Evolutionary conservation across 2,329 filamentous ascomycete species (phyloP).

Genomic region (Aureobasidium melanogenum): DNA sequence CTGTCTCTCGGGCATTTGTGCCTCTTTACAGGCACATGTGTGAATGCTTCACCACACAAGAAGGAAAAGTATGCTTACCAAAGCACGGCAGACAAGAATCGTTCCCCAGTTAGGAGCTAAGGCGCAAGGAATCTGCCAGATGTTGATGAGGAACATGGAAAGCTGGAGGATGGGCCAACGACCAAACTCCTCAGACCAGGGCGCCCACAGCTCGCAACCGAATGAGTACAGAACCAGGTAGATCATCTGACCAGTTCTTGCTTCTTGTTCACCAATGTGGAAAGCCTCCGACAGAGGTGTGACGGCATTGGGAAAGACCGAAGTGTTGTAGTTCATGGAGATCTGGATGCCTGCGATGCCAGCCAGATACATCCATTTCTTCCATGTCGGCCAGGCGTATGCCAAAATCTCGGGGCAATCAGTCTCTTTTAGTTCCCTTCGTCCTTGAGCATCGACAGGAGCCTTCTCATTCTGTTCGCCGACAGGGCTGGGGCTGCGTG

Average conservation of each 20-base stretch:
- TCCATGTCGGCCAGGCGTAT: conserved; percentile 35
- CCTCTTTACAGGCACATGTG: not conserved
- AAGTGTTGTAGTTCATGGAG: conserved; percentile 44
- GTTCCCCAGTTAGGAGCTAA: conserved; percentile 34
- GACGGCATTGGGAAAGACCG: conserved; percentile 40
- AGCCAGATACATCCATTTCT: conserved; percentile 40
- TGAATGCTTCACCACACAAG: not conserved
- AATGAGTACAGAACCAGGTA: conserved; percentile 76
- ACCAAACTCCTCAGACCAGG: conserved; percentile 77
- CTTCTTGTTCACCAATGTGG: conserved; percentile 56
- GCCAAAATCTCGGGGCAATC: conserved; percentile 30
- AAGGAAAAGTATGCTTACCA: conserved; percentile 30
- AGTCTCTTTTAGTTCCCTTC: conserved; percentile 16
- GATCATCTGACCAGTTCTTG: conserved; percentile 64
- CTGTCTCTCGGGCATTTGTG: not conserved
- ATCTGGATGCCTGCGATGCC: conserved; percentile 41
- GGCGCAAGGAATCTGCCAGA: conserved; percentile 58
- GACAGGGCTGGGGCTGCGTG: conserved; percentile 1
- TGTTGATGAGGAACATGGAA: conserved; percentile 65
- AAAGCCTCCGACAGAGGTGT: conserved; percentile 50
- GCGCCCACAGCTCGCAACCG: conserved; percentile 81
- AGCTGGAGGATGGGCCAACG: conserved; percentile 66
- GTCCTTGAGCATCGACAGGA: conserved; percentile 13
- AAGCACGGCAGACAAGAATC: conserved; percentile 34
- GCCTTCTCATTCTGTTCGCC: conserved; percentile 12